These are phyloP conservation scores for Beauveria medogensis DNA, from an alignment of 2,329 filamentous ascomycete genomes.

Conservation along the genomic window DNA sequence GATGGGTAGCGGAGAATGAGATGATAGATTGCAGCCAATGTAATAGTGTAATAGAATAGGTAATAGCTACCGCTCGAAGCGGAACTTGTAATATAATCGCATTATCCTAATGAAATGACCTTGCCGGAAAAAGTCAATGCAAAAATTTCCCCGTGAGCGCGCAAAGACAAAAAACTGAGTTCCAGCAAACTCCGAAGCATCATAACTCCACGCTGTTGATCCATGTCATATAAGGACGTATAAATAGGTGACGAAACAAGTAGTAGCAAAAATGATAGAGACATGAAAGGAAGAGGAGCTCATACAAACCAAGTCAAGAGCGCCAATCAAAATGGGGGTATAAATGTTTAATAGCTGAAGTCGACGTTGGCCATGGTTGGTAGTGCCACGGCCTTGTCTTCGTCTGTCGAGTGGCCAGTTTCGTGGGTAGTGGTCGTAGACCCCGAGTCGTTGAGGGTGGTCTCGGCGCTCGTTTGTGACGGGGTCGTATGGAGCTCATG, in stretches of 20 bases:
- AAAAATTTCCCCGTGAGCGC: neutral
- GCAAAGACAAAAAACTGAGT: neutral
- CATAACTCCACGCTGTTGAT: slow-evolving; percentile 9
- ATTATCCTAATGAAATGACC: neutral
- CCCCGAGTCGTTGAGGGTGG: slow-evolving; percentile 30
- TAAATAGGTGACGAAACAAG: slow-evolving; percentile 4
- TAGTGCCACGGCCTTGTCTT: slow-evolving; percentile 39
- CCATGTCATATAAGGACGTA: slow-evolving; percentile 1
- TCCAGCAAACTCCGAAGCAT: slow-evolving; percentile 8
- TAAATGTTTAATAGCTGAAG: slow-evolving; percentile 47
- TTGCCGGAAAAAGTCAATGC: neutral
- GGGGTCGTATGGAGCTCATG: slow-evolving; percentile 43
- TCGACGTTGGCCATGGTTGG: slow-evolving; percentile 52
- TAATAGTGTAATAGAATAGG: neutral
- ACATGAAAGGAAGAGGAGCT: slow-evolving; percentile 12
- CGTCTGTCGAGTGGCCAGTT: slow-evolving; percentile 33
- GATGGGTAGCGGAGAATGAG: too few species aligned
- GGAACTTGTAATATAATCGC: neutral
- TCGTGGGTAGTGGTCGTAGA: slow-evolving; percentile 30
- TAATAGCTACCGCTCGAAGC: neutral
- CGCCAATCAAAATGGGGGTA: slow-evolving; percentile 1
- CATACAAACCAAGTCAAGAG: neutral
- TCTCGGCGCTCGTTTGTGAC: slow-evolving; percentile 36
- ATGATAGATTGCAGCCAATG: neutral
- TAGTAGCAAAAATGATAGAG: slow-evolving; percentile 2